These are phyloP conservation scores for Peronospora tabacina DNA, from an alignment of 352 stramenopile genomes.

Conservation along the genomic window DNA sequence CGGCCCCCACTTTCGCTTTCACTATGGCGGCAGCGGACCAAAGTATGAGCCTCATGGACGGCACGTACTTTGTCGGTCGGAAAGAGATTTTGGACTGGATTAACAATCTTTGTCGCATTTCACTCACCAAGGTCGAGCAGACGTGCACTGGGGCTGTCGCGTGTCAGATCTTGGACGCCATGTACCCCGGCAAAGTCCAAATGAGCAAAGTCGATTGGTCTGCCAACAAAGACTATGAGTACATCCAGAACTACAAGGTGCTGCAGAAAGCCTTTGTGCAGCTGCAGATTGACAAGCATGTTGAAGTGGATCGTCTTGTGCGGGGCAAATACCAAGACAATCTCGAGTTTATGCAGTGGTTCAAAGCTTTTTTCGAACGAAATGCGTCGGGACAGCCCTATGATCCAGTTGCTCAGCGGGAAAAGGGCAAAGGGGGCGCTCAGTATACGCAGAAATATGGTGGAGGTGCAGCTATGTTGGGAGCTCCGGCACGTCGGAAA, in stretches of 20 bases:
- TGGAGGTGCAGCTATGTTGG: slow-evolving; percentile 8
- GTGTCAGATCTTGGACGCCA: slow-evolving; percentile 95
- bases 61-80: slow-evolving; percentile 94
- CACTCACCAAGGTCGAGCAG: slow-evolving; percentile 96
- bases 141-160: slow-evolving; percentile 94
- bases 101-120: slow-evolving; percentile 92
- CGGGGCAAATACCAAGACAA: slow-evolving; percentile 99
- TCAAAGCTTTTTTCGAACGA: slow-evolving; percentile 90
- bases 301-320: slow-evolving; percentile 97
- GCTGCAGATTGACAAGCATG: slow-evolving; percentile 92
- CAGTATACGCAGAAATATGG: slow-evolving; percentile 72
- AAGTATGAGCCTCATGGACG: slow-evolving; percentile 94
- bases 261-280: slow-evolving; percentile 96
- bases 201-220: slow-evolving; percentile 97
- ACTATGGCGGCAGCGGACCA: slow-evolving; percentile 64
- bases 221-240: slow-evolving; percentile 96
- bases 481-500: slow-evolving; percentile 40
- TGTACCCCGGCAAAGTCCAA: slow-evolving; percentile 91
- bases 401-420: slow-evolving; percentile 87
- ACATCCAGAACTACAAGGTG: slow-evolving; percentile 99
- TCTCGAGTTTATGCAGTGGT: slow-evolving; percentile 99
- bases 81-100: slow-evolving; percentile 99
- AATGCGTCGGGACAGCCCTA: slow-evolving; percentile 87
- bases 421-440: slow-evolving; percentile 91
- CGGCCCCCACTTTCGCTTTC: not conserved